Evolutionary conservation across 2,329 filamentous ascomycete genomes (phyloP).

Genomic region (Leptographium radiaticola): DNA sequence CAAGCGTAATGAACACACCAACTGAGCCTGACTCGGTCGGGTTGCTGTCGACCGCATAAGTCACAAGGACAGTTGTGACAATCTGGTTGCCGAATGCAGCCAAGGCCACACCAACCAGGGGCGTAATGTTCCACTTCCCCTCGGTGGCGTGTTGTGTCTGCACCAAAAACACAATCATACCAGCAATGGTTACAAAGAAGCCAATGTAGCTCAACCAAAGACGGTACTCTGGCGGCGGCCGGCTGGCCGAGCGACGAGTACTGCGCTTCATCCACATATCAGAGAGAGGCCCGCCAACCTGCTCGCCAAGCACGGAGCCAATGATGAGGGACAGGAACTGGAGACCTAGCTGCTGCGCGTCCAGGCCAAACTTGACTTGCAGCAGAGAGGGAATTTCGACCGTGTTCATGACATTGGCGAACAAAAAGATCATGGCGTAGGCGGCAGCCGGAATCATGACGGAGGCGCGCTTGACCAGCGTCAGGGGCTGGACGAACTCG

Average conservation of each 20-base stretch:
- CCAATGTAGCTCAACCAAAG: constrained; percentile 45
- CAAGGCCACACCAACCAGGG: constrained; percentile 38
- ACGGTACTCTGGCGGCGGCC: constrained; percentile 34
- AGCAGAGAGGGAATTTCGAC: constrained; percentile 49
- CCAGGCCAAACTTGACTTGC: constrained; percentile 39
- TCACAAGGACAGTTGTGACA: constrained; percentile 46
- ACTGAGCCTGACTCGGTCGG: constrained; percentile 36
- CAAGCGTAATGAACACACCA: constrained; percentile 45
- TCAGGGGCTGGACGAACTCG: constrained; percentile 38
- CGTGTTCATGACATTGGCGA: constrained; percentile 36
- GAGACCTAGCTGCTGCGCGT: constrained; percentile 42
- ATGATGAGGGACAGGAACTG: constrained; percentile 45
- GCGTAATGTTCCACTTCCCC: constrained; percentile 39
- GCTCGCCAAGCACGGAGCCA: constrained; percentile 44
- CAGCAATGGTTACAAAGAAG: constrained; percentile 33
- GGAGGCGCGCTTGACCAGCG: constrained; percentile 29
- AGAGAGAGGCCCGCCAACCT: constrained; percentile 38
- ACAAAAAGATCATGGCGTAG: constrained; percentile 46
- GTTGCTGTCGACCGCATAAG: constrained; percentile 47
- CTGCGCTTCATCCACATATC: constrained; percentile 33
- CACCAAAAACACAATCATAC: constrained; percentile 40
- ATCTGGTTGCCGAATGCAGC: constrained; percentile 24
- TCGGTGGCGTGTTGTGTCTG: constrained; percentile 14
- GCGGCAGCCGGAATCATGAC: constrained; percentile 36
- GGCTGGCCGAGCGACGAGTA: not conserved